Evolutionary conservation across 176 grass and related monocot species (phyloP).

Genomic region (Triticum aestivum): DNA sequence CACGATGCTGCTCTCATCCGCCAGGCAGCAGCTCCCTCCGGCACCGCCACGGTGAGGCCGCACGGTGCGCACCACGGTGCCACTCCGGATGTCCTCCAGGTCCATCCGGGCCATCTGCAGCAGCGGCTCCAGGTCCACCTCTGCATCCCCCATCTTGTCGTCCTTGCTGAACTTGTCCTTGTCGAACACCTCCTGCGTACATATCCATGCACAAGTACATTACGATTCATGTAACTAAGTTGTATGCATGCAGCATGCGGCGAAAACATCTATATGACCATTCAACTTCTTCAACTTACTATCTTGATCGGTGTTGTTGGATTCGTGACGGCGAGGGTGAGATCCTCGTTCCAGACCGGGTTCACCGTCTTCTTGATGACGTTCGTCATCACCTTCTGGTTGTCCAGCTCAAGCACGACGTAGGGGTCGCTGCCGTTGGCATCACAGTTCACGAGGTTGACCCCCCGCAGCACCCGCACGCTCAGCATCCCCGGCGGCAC

Average conservation of each 20-base stretch:
- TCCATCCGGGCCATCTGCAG: slow-evolving; percentile 51
- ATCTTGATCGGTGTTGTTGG: slow-evolving; percentile 36
- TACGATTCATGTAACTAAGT: neutral
- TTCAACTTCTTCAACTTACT: neutral
- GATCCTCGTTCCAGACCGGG: slow-evolving; percentile 50
- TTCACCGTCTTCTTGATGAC: slow-evolving; percentile 50
- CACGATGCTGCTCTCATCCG: slow-evolving; percentile 58
- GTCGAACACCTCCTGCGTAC: slow-evolving; percentile 64
- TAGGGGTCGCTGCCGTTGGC: slow-evolving; percentile 51
- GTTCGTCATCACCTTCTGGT: slow-evolving; percentile 41
- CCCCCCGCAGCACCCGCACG: slow-evolving; percentile 42
- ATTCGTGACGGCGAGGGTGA: slow-evolving; percentile 23
- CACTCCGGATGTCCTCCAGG: slow-evolving; percentile 45
- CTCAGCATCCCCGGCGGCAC: slow-evolving; percentile 43
- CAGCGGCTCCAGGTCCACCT: slow-evolving; percentile 57
- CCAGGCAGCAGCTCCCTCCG: slow-evolving; percentile 47
- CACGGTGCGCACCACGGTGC: slow-evolving; percentile 50
- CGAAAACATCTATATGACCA: neutral
- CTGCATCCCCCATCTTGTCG: slow-evolving; percentile 76
- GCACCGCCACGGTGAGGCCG: slow-evolving; percentile 15
- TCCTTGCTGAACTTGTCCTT: slow-evolving; percentile 63
- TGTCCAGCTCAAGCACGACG: slow-evolving; percentile 43
- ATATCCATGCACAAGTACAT: neutral
- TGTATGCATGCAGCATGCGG: neutral
- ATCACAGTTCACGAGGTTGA: slow-evolving; percentile 49